Evolutionary conservation across 2,329 filamentous ascomycete species (phyloP), one percentile per base, ranked within the genome.

Genomic region (Xylaria multiplex): DNA sequence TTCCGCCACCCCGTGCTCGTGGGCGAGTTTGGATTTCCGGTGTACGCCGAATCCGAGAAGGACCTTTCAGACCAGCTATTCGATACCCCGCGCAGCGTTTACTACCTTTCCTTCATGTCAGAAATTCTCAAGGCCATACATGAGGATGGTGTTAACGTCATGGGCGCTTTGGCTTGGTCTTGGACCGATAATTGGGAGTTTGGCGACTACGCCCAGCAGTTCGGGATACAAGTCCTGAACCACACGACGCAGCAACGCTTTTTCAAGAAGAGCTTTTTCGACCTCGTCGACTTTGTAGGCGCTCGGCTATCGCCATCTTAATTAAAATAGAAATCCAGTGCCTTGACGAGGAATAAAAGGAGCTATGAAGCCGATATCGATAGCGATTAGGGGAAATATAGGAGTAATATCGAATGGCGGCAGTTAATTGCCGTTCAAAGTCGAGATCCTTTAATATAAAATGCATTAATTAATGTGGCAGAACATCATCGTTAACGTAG

Each of bases 1-100:
- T 90, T 84, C 79, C 81, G 77, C 37, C 73, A 76, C 0, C 83
- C 84, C 0, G 77, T 84, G 0, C 77, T 85, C 7, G 76, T 88
- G 5, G 81, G 82, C 6, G 86, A 89, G 71, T 88, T 88, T 67
- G 87, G 87, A 0, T 88, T 86, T 71, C 84, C 85, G 3, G 81
- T 86, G 0, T 85, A 81, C 55, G 80, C 71, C 8, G 85, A 87
- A 70, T 77, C 77, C 3, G 71, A 77, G 0, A 80, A 82, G 50
- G 72, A 74, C 0, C 74, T 85, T 1, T 66, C 78, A 2, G 85
- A 86, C 54, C 84, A 88, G 71, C 75, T 85, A 2, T 86, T 82
- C 57, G 86, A 89, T 71, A 78, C 79, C 2, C 83, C 84, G 2
- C 80, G 86, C 0, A 86, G 82, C 62, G 71, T 80, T 45, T 89